These are phyloP conservation scores for Sclerotinia glacialis DNA, from an alignment of 2,329 filamentous ascomycete species.

Conservation along the genomic window DNA sequence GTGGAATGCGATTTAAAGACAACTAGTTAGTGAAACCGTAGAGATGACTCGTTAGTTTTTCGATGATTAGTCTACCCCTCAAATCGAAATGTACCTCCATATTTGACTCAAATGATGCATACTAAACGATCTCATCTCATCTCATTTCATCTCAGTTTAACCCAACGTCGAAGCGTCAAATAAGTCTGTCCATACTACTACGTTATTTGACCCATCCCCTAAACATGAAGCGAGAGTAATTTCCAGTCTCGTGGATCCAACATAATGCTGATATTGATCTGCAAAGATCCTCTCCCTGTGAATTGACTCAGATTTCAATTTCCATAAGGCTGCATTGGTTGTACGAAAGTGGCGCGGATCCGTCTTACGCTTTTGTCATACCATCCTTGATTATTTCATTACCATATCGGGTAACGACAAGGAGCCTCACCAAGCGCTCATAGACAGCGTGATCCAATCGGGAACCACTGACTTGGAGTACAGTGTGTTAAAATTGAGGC, in stretches of 20 bases:
- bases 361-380: not conserved
- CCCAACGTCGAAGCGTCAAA: not conserved
- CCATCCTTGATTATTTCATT: not conserved
- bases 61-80: not conserved
- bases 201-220: not conserved
- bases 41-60: not conserved
- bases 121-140: not conserved
- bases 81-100: not conserved
- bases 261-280: not conserved
- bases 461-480: not conserved
- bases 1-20: not conserved
- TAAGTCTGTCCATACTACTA: not conserved
- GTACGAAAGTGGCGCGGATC: constrained; percentile 5
- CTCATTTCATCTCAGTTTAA: not conserved
- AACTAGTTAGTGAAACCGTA: not conserved
- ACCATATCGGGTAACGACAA: not conserved
- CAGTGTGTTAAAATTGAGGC: not conserved
- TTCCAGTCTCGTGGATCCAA: not conserved
- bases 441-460: not conserved
- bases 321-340: not conserved
- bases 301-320: not conserved
- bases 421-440: not conserved
- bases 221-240: not conserved
- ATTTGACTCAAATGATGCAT: not conserved
- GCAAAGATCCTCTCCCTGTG: too few relatives aligned